Conservation (phyloP, 768 basidiomycete genomes). For the Suillus subalutaceus region DNA sequence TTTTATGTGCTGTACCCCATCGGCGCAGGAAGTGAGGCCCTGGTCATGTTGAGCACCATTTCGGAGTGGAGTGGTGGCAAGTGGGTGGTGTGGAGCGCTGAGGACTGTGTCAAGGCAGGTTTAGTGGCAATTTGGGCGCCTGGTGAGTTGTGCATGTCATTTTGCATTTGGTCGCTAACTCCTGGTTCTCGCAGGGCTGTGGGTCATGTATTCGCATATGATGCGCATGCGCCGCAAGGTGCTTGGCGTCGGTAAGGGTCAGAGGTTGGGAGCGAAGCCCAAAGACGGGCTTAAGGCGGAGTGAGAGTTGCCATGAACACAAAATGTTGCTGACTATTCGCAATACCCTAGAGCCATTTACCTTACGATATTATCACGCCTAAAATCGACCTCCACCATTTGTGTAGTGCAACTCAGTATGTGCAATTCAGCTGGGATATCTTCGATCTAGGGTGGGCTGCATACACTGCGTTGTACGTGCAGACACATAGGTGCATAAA, state of each 20-base stretch:
- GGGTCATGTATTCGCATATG: constrained; percentile 64
- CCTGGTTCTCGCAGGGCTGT: constrained; percentile 40
- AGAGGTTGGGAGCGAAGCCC: constrained; percentile 37
- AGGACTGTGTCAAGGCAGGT: constrained; percentile 58
- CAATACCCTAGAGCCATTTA: background rate
- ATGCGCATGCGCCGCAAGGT: constrained; percentile 58
- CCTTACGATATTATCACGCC: background rate
- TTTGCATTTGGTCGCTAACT: background rate
- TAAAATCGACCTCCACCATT: background rate
- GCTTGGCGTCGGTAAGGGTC: constrained; percentile 40
- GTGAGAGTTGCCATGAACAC: constrained; percentile 10
- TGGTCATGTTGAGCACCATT: constrained; percentile 78
- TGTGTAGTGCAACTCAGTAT: background rate
- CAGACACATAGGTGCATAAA: background rate
- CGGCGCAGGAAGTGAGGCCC: constrained; percentile 90
- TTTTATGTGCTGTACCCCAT: constrained; percentile 95
- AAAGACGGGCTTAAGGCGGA: constrained; percentile 31
- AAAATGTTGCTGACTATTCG: background rate
- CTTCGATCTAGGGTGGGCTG: background rate
- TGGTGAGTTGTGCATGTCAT: constrained; percentile 47
- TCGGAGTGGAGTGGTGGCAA: constrained; percentile 49
- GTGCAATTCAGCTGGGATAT: background rate
- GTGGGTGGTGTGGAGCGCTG: constrained; percentile 50
- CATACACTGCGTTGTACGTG: background rate
- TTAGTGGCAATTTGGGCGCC: constrained; percentile 90